Evolutionary conservation across 441 rosid genomes (phyloP).

Genomic region (Gossypium trilobum): DNA sequence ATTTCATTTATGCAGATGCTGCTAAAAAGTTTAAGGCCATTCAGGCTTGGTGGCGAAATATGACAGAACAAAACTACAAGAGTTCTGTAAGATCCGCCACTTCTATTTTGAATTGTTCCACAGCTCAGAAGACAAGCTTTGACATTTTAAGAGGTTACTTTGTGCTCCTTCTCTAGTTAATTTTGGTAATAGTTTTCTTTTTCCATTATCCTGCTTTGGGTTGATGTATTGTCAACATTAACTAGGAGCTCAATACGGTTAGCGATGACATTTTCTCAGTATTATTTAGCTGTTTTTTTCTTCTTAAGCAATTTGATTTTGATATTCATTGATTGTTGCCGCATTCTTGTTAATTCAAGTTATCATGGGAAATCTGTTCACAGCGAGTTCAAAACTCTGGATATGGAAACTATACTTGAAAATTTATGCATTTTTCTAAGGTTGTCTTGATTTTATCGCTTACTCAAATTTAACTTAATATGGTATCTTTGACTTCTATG

Average conservation of each 20-base stretch:
- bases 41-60: slow-evolving; percentile 88
- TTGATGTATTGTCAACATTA: neutral
- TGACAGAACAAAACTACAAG: slow-evolving; percentile 52
- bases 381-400: neutral
- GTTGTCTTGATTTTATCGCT: neutral
- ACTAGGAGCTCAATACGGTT: neutral
- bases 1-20: slow-evolving; percentile 40
- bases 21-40: slow-evolving; percentile 62
- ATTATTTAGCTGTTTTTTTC: neutral
- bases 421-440: neutral
- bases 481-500: neutral
- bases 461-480: neutral
- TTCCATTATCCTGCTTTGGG: neutral
- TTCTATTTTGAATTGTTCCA: slow-evolving; percentile 23
- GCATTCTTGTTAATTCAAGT: neutral
- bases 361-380: neutral
- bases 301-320: neutral
- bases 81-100: slow-evolving; percentile 28
- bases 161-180: neutral
- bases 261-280: neutral
- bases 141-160: slow-evolving; percentile 40
- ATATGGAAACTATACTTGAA: neutral
- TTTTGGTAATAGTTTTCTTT: neutral
- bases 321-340: neutral
- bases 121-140: slow-evolving; percentile 24